Conservation (phyloP, 495 filamentous ascomycete species). For the Neurospora intermedia region DNA sequence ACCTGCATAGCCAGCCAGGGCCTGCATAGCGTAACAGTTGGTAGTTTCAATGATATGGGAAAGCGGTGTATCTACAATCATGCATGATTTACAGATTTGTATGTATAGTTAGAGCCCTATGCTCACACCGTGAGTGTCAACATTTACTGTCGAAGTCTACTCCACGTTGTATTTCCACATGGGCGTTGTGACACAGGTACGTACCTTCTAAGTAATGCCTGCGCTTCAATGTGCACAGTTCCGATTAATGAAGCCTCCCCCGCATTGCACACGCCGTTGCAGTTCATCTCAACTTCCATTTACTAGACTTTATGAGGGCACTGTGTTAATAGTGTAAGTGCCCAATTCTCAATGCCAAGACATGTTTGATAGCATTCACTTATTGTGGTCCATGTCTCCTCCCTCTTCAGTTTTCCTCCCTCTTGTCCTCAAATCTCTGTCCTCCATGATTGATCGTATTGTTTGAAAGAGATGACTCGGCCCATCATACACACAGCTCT, state of each 20-base stretch:
- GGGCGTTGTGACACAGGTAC: background rate
- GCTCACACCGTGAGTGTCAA: background rate
- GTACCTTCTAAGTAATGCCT: background rate
- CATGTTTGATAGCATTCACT: background rate
- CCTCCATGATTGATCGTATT: background rate
- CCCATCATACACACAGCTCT: background rate
- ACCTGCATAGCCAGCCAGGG: background rate
- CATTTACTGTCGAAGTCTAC: background rate
- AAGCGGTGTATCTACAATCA: background rate
- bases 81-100: background rate
- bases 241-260: background rate
- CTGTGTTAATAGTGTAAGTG: background rate
- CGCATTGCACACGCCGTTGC: background rate
- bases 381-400: background rate
- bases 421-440: background rate
- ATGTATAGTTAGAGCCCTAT: background rate
- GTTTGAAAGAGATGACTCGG: background rate
- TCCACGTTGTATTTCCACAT: background rate
- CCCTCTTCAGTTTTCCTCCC: background rate
- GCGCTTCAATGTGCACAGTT: background rate
- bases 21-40: background rate
- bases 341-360: background rate
- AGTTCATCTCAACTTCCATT: background rate
- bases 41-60: background rate
- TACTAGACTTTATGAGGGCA: background rate